Evolutionary conservation across 805 yeast species (phyloP).

Genomic region (Zygoascus biomembranicola): DNA sequence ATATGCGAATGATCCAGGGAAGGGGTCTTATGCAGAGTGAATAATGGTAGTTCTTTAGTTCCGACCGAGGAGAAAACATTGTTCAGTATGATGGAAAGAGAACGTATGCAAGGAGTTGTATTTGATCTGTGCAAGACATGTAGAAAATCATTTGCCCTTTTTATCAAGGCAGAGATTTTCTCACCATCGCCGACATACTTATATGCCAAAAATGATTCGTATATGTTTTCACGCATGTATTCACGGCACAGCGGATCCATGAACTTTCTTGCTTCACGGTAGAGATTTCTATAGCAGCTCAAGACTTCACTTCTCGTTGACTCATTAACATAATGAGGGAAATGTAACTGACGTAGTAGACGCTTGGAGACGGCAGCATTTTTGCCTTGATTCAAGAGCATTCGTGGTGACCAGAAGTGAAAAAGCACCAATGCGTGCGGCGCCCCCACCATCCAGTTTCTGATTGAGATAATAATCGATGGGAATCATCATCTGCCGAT

Average conservation of each 20-base stretch:
- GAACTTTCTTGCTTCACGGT: constrained; percentile 8
- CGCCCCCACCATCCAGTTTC: neutral
- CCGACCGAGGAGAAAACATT: constrained; percentile 7
- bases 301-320: constrained; percentile 6
- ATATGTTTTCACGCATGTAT: constrained; percentile 6
- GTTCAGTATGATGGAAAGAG: constrained; percentile 9
- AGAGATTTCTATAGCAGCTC: constrained; percentile 7
- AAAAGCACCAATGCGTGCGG: neutral
- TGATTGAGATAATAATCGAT: no score
- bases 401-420: constrained; percentile 6
- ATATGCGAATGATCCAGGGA: constrained; percentile 2
- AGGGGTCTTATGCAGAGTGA: constrained; percentile 4
- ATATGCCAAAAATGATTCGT: constrained; percentile 15
- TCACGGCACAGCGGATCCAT: constrained; percentile 16
- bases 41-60: constrained; percentile 15
- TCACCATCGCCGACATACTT: constrained; percentile 14
- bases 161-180: constrained; percentile 11
- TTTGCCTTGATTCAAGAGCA: neutral
- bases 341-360: constrained; percentile 6
- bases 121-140: constrained; percentile 9
- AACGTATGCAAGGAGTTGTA: neutral
- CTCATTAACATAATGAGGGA: constrained; percentile 12
- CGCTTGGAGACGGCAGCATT: neutral
- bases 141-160: constrained; percentile 10
- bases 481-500: no score